phyloP scores from a whole-genome alignment of 495 filamentous ascomycete species.

The Penicillium arizonense region DNA sequence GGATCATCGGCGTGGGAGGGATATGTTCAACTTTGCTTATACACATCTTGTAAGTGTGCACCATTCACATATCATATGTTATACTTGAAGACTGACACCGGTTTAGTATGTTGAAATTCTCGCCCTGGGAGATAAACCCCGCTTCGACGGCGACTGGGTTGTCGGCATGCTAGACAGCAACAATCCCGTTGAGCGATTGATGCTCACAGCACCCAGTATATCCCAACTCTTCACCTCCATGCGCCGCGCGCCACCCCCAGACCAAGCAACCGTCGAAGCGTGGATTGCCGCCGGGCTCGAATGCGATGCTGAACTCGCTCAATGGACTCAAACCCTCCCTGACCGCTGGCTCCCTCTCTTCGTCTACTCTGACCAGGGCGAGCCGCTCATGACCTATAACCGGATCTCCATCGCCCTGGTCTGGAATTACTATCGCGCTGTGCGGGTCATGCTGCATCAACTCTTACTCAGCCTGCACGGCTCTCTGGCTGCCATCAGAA shows the following conservation, averaged over 20 bases:
- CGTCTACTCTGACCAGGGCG: slow-evolving; percentile 32
- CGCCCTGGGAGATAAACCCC: slow-evolving; percentile 34
- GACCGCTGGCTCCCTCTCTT: slow-evolving; percentile 39
- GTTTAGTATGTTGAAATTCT: slow-evolving; percentile 40
- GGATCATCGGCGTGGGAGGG: slow-evolving; percentile 32
- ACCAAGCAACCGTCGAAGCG: slow-evolving; percentile 15
- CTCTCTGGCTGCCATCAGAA: slow-evolving; percentile 17
- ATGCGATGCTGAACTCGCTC: slow-evolving; percentile 32
- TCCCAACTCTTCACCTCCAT: slow-evolving; percentile 29
- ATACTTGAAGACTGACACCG: slow-evolving; percentile 2
- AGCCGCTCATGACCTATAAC: slow-evolving; percentile 37
- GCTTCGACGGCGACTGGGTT: slow-evolving; percentile 32
- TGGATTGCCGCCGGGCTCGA: slow-evolving; percentile 26
- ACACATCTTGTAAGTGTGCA: slow-evolving; percentile 33
- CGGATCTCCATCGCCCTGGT: slow-evolving; percentile 27
- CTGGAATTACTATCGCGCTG: slow-evolving; percentile 43
- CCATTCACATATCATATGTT: not conserved
- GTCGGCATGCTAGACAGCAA: slow-evolving; percentile 25
- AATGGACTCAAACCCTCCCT: slow-evolving; percentile 36
- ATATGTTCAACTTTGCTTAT: slow-evolving; percentile 44
- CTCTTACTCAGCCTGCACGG: slow-evolving; percentile 29
- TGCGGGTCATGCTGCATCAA: slow-evolving; percentile 36
- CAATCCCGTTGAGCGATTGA: slow-evolving; percentile 38
- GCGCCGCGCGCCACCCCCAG: slow-evolving; percentile 15
- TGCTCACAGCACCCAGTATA: slow-evolving; percentile 33